Evolutionary conservation across 163 green algal species (phyloP), one percentile per base, ranked within the genome.

Genomic region (Scenedesmus sp.): DNA sequence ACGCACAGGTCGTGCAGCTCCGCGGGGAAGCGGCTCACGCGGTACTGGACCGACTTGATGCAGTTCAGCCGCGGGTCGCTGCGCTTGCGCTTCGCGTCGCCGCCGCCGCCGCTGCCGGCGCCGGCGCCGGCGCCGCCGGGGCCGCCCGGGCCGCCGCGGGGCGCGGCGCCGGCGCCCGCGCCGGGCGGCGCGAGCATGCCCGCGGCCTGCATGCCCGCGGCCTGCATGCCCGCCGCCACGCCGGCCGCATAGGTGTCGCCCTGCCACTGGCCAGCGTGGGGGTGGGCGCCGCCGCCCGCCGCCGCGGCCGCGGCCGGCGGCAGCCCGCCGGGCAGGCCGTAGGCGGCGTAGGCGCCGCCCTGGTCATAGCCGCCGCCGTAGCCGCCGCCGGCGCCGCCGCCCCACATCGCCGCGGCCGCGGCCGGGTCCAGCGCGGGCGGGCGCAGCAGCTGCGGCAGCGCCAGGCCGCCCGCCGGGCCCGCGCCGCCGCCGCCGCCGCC

Each of bases 1-100:
- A 45, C 13, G 33, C 71, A 80, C 58, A 62, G 29, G 18, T 64
- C 58, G 22, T 71, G 71, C 71, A 80, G 58, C 58, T 70, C 58
- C 15, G 31, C 15, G 13, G 71, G 71, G 33, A 80, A 80, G 11
- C 71, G 39, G 56, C 71, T 80, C 13, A 80, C 71, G 20, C 71
- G 42, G 45, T 70, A 72, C 58, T 80, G 71, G 29, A 80, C 71
- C 1, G 71, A 80, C 58, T 80, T 80, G 58, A 80, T 63, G 54
- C 69, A 77, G 39, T 67, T 77, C n/a, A 77, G 54, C 6, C 69
- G 69, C 2, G 71, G 71, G 58, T 70, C 71, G 5, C 58, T 71
- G 5, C 9, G 9, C 20, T 44, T 57, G 28, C 63, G 71, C 29
- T 58, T 45, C 58, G 71, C 71, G 15, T 60, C 24, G n/a, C 14